Conservation (phyloP, 345 rosid genomes). For the Carallia pectinifolia region DNA sequence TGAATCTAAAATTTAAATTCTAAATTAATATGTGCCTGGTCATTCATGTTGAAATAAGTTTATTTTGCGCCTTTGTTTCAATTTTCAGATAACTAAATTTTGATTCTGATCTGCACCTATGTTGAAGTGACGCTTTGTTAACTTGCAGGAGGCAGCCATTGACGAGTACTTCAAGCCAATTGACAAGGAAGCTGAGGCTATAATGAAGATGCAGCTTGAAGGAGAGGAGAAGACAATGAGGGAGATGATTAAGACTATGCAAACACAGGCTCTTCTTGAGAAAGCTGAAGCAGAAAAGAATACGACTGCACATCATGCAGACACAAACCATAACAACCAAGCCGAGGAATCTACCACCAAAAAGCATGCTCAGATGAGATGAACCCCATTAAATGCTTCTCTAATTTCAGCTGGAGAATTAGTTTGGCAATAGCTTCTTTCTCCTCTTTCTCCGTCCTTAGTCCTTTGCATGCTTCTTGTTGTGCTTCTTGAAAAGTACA, state of each 20-base stretch:
- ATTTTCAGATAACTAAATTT: background rate
- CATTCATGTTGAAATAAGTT: background rate
- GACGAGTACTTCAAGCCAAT: constrained; percentile 83
- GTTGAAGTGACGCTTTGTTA: constrained; percentile 2
- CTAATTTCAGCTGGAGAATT: background rate
- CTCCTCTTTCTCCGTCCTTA: background rate
- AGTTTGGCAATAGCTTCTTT: constrained; percentile 1
- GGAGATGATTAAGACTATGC: constrained; percentile 63
- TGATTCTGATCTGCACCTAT: background rate
- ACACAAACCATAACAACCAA: constrained; percentile 22
- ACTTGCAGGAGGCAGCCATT: constrained; percentile 71
- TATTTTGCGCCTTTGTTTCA: background rate
- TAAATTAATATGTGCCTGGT: background rate
- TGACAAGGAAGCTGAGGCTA: constrained; percentile 68
- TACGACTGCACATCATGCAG: constrained; percentile 21
- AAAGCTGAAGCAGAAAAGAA: constrained; percentile 52
- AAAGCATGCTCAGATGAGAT: constrained; percentile 27
- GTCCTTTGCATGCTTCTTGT: no score
- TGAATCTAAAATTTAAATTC: background rate
- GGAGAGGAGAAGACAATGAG: constrained; percentile 77
- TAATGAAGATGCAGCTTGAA: constrained; percentile 84
- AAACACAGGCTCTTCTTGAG: constrained; percentile 54
- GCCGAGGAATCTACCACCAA: constrained; percentile 23
- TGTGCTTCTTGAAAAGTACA: no score
- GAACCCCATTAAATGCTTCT: background rate